Conservation (phyloP, 768 basidiomycete genomes). For the Mrakia gelida region DNA sequence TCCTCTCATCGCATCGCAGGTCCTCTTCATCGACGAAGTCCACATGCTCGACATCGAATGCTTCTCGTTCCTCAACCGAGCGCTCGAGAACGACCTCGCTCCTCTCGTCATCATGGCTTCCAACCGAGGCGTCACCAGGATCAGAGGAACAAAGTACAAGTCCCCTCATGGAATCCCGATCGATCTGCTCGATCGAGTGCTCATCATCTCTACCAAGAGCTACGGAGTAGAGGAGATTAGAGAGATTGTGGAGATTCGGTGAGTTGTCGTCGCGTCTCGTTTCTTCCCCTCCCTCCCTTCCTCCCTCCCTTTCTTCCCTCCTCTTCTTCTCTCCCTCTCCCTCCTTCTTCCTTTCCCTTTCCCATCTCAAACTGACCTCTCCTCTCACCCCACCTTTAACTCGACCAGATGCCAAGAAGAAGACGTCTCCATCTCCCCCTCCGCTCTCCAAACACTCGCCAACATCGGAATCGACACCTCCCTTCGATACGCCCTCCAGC, state of each 20-base stretch:
- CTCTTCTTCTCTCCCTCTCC: too few species aligned
- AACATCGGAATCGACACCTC: constrained; percentile 86
- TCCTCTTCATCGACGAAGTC: constrained; percentile 58
- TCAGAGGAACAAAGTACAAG: constrained; percentile 90
- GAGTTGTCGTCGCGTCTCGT: constrained; percentile 34
- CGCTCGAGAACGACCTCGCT: constrained; percentile 85
- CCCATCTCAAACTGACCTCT: background rate
- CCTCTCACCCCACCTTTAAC: constrained; percentile 41
- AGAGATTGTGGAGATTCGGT: constrained; percentile 92
- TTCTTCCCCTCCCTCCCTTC: background rate
- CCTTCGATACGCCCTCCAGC: constrained; percentile 85
- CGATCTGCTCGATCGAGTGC: constrained; percentile 87
- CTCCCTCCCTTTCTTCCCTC: too few species aligned
- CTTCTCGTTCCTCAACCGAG: constrained; percentile 96
- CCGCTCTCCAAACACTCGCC: constrained; percentile 73
- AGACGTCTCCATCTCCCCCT: constrained; percentile 73
- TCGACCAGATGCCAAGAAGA: constrained; percentile 74
- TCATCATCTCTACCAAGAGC: constrained; percentile 89
- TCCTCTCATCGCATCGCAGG: constrained; percentile 49
- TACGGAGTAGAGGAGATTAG: constrained; percentile 78
- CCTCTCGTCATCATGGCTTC: constrained; percentile 98
- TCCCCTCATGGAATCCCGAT: constrained; percentile 92
- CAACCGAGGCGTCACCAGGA: constrained; percentile 89
- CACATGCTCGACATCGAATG: constrained; percentile 99
- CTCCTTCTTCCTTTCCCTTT: background rate